Percentiles rank a stretch among this genome's conserved stretches.
Conservation (phyloP, 345 rosid genomes). For the Cardamine resedifolia region DNA sequence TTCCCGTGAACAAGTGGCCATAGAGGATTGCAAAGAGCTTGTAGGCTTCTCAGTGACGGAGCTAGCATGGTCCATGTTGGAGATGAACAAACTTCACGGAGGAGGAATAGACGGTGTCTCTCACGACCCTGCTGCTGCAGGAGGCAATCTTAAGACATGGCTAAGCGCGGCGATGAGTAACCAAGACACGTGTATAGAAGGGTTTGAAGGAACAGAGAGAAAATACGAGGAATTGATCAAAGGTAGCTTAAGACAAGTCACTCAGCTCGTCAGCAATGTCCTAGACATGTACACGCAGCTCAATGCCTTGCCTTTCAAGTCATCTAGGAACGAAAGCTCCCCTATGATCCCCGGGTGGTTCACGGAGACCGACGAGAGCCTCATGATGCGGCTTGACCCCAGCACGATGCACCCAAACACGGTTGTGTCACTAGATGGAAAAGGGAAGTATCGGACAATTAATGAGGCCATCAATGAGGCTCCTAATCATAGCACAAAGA, state of each 20-base stretch:
- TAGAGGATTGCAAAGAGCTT: constrained; percentile 91
- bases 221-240: constrained; percentile 54
- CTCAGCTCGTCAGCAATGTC: constrained; percentile 68
- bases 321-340: constrained; percentile 42
- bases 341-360: constrained; percentile 44
- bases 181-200: constrained; percentile 92
- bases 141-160: constrained; percentile 82
- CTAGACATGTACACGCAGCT: constrained; percentile 53
- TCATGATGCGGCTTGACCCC: constrained; percentile 41
- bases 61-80: constrained; percentile 84
- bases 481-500: constrained; percentile 64
- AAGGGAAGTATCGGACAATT: constrained; percentile 62
- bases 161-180: constrained; percentile 88
- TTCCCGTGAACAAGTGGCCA: constrained; percentile 74
- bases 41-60: constrained; percentile 87
- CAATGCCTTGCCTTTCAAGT: constrained; percentile 64
- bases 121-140: constrained; percentile 32
- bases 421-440: constrained; percentile 68
- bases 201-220: constrained; percentile 81
- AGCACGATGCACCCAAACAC: constrained; percentile 43
- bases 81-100: constrained; percentile 69
- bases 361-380: constrained; percentile 55
- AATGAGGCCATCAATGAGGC: constrained; percentile 69
- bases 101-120: constrained; percentile 41
- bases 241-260: constrained; percentile 77